Percentiles rank a stretch among this genome's conserved stretches.
Evolutionary conservation across 2,329 filamentous ascomycete species (phyloP).

Genomic region (Fusarium oxysporum): DNA sequence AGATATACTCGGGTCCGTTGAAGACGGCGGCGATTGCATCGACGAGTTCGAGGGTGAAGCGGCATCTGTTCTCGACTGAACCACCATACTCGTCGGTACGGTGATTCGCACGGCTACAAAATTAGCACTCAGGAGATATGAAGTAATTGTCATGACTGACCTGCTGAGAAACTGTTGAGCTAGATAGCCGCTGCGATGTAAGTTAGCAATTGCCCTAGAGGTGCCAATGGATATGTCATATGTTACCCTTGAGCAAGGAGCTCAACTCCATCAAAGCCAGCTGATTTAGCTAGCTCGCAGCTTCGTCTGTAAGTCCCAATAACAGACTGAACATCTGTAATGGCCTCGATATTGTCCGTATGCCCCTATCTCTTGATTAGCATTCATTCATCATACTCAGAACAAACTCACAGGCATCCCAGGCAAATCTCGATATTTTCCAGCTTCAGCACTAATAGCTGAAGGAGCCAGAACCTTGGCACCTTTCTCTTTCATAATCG

Average conservation of each 20-base stretch:
- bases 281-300: not conserved
- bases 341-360: not conserved
- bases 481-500: not conserved
- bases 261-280: constrained; percentile 7
- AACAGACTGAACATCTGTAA: not conserved
- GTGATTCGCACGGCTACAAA: not conserved
- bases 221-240: not conserved
- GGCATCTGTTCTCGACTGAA: constrained; percentile 6
- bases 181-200: not conserved
- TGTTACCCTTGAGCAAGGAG: constrained; percentile 6
- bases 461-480: constrained; percentile 6
- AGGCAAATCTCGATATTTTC: constrained; percentile 4
- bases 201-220: not conserved
- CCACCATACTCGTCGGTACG: not conserved
- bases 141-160: not conserved
- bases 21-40: not conserved
- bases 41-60: constrained; percentile 4
- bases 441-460: not conserved
- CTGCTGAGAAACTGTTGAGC: constrained; percentile 7
- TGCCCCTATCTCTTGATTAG: not conserved
- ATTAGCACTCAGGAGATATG: too few species aligned
- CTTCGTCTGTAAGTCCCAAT: not conserved
- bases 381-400: rapidly evolving
- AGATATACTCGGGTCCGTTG: not conserved
- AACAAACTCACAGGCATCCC: not conserved